Conservation (phyloP, 2,329 filamentous ascomycete genomes). For the Pestalotiopsis sp. region DNA sequence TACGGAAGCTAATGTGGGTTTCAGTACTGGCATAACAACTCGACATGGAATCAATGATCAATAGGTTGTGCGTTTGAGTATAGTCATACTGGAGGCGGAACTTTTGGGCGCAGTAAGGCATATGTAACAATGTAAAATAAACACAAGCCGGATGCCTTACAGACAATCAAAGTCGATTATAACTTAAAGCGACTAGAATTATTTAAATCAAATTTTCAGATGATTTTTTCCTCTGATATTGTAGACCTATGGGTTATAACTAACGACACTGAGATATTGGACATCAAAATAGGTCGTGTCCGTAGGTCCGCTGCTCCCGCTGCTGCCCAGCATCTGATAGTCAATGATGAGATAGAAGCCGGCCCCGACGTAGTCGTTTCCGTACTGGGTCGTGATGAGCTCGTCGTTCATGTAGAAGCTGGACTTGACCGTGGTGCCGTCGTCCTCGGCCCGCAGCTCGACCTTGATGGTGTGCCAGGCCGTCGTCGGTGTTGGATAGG, state of each 20-base stretch:
- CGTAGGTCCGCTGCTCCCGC: constrained; percentile 17
- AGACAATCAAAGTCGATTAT: not conserved
- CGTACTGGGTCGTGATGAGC: constrained; percentile 12
- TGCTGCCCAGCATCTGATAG: constrained; percentile 23
- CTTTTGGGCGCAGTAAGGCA: not conserved
- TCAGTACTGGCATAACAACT: too few relatives aligned
- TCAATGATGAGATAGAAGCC: constrained; percentile 17
- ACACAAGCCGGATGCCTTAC: too few relatives aligned
- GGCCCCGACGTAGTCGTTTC: not conserved
- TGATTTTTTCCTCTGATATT: not conserved
- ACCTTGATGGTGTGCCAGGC: constrained; percentile 11
- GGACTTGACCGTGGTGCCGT: constrained; percentile 2
- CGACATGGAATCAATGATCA: too few relatives aligned
- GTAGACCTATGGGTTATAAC: constrained; percentile 18
- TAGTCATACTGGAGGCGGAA: too few relatives aligned
- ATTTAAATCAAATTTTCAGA: not conserved
- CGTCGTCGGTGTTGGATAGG: constrained; percentile 41
- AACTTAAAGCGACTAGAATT: not conserved
- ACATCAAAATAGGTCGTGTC: constrained; percentile 21
- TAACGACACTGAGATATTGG: constrained; percentile 21
- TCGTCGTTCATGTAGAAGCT: constrained; percentile 13
- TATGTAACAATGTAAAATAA: not conserved
- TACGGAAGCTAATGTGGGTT: too few relatives aligned
- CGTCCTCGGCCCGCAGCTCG: constrained; percentile 8
- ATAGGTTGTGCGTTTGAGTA: too few relatives aligned